Conservation (phyloP, 2,329 filamentous ascomycete genomes). For the Ophiostoma pallidulum region DNA sequence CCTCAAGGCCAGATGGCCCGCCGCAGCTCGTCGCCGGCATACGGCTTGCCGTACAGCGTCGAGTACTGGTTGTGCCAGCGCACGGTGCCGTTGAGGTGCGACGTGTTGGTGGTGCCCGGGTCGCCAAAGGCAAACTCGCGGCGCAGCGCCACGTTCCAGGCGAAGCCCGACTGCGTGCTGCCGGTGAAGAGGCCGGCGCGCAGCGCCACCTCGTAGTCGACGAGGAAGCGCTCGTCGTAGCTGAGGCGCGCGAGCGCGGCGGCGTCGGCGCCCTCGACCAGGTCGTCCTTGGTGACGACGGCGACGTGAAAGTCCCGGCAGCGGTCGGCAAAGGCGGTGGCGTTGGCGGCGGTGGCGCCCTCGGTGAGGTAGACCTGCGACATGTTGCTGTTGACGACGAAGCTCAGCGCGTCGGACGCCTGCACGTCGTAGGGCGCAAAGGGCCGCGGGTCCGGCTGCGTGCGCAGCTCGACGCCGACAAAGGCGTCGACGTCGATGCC, state of each 20-base stretch:
- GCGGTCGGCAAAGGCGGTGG: slow-evolving; percentile 27
- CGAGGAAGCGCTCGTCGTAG: slow-evolving; percentile 40
- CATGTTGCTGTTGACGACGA: slow-evolving; percentile 21
- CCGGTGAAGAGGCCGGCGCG: slow-evolving; percentile 35
- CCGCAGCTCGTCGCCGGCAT: slow-evolving; percentile 15
- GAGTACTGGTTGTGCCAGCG: slow-evolving; percentile 27
- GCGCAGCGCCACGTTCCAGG: slow-evolving; percentile 37
- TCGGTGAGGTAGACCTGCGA: slow-evolving; percentile 34
- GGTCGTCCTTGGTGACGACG: slow-evolving; percentile 33
- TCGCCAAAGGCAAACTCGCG: slow-evolving; percentile 24
- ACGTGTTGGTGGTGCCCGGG: not conserved
- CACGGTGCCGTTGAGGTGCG: slow-evolving; percentile 15
- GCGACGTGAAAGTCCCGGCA: slow-evolving; percentile 29
- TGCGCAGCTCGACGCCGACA: slow-evolving; percentile 28
- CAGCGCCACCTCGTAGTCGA: slow-evolving; percentile 42
- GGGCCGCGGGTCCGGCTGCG: slow-evolving; percentile 23
- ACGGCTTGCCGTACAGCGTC: slow-evolving; percentile 22
- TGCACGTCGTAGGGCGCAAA: slow-evolving; percentile 25
- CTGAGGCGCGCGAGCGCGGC: slow-evolving; percentile 27
- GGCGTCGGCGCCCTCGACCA: slow-evolving; percentile 30
- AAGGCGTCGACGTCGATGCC: slow-evolving; percentile 20
- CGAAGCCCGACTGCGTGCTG: slow-evolving; percentile 34
- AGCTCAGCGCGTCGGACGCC: slow-evolving; percentile 24
- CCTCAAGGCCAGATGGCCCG: slow-evolving; percentile 22
- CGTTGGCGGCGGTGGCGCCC: slow-evolving; percentile 28